These are phyloP conservation scores for Lobosporangium transversale DNA, from an alignment of 192 early-diverging fungal species.

Conservation along the genomic window DNA sequence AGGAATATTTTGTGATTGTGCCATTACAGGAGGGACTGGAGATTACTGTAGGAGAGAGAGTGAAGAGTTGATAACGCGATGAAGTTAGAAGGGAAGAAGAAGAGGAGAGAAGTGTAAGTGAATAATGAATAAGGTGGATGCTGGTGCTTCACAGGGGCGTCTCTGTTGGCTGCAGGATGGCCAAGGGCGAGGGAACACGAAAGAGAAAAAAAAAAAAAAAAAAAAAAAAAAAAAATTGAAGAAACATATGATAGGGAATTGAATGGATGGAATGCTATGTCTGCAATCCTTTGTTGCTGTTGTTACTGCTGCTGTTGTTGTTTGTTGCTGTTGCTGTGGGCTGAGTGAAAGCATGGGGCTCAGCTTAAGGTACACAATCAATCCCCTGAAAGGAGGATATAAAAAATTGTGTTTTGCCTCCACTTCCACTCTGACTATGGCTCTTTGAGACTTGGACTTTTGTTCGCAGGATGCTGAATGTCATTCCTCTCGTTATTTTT, in stretches of 20 bases:
- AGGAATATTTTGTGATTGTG: constrained; percentile 7
- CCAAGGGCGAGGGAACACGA: constrained; percentile 3
- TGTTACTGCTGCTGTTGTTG: background rate
- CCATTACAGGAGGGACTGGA: background rate
- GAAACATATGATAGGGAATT: background rate
- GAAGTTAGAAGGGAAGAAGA: too few relatives aligned
- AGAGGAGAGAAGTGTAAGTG: too few relatives aligned
- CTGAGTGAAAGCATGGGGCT: too few relatives aligned
- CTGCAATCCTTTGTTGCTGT: background rate
- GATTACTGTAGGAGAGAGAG: background rate
- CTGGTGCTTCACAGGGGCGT: too few relatives aligned
- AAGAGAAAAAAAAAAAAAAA: too few relatives aligned
- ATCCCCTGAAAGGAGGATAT: background rate
- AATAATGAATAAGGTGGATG: too few relatives aligned
- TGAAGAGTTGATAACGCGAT: background rate
- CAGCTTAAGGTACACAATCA: too few relatives aligned
- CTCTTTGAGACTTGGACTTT: too few relatives aligned
- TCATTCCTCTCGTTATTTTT: background rate
- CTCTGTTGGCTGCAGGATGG: too few relatives aligned
- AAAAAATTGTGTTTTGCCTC: too few relatives aligned
- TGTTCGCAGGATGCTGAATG: background rate
- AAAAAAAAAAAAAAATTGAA: background rate
- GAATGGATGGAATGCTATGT: background rate
- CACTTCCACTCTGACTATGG: too few relatives aligned
- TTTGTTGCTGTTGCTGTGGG: too few relatives aligned